Conservation (phyloP, 2,329 filamentous ascomycete genomes). For the Drechmeria coniospora region DNA sequence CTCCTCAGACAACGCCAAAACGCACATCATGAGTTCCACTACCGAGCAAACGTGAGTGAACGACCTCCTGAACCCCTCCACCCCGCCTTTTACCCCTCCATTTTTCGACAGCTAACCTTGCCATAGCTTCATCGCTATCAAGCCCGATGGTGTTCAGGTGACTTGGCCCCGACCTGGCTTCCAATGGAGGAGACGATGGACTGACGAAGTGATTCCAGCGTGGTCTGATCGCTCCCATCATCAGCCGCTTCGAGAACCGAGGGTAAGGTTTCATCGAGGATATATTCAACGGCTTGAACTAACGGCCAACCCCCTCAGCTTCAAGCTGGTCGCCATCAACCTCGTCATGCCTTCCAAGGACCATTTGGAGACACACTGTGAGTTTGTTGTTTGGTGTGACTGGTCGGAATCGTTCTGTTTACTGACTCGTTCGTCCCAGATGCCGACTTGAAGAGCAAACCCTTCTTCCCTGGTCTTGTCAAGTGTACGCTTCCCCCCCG, state of each 20-base stretch:
- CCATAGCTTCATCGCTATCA: slow-evolving; percentile 96
- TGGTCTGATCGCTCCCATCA: slow-evolving; percentile 94
- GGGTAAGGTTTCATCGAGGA: slow-evolving; percentile 55
- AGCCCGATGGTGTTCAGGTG: slow-evolving; percentile 99
- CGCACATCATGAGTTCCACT: slow-evolving; percentile 52
- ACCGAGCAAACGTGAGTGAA: slow-evolving; percentile 70
- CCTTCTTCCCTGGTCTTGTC: slow-evolving; percentile 92
- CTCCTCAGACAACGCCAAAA: slow-evolving; percentile 11
- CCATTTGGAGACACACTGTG: slow-evolving; percentile 95
- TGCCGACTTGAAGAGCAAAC: slow-evolving; percentile 78
- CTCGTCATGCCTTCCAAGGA: slow-evolving; percentile 74
- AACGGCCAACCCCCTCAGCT: slow-evolving; percentile 39
- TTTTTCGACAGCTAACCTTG: slow-evolving; percentile 10
- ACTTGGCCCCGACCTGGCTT: slow-evolving; percentile 9
- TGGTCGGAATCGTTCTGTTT: slow-evolving; percentile 3
- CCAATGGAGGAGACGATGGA: background rate
- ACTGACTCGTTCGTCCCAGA: slow-evolving; percentile 31
- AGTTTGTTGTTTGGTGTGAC: slow-evolving; percentile 13
- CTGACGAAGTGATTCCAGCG: slow-evolving; percentile 41
- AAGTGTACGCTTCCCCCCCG: slow-evolving; percentile 47
- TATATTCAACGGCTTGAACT: too few species aligned
- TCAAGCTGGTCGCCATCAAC: slow-evolving; percentile 98
- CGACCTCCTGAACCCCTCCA: slow-evolving; percentile 4
- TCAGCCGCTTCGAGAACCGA: slow-evolving; percentile 93
- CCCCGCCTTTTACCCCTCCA: slow-evolving; percentile 18